phyloP scores from a whole-genome alignment of 2,329 filamentous ascomycete species.

The Rhexocercosporidium sp. region DNA sequence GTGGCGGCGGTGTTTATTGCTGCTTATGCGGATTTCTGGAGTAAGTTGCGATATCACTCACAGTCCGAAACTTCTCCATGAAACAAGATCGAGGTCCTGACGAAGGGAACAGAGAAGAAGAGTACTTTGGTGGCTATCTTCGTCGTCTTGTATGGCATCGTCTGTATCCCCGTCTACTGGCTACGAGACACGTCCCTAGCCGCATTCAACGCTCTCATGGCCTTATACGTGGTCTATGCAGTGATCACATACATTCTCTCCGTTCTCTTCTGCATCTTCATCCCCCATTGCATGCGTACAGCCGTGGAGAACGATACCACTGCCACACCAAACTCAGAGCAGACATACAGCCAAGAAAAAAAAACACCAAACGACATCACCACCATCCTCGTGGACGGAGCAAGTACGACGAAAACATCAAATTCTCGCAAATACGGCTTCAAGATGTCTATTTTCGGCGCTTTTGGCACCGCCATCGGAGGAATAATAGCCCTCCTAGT shows the following conservation, averaged over 20 bases:
- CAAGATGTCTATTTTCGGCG: slow-evolving; percentile 11
- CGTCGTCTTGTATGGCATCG: slow-evolving; percentile 1
- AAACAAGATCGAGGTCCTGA: background rate
- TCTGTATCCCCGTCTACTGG: slow-evolving; percentile 18
- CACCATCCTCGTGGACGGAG: background rate
- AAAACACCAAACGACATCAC: background rate
- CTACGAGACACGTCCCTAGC: background rate
- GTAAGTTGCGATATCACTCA: background rate
- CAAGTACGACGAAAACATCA: background rate
- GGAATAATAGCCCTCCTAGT: slow-evolving; percentile 8
- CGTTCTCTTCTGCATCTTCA: slow-evolving; percentile 13
- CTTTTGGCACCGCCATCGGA: background rate
- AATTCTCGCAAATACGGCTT: slow-evolving; percentile 10
- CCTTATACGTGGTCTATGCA: slow-evolving; percentile 16
- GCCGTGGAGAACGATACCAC: background rate
- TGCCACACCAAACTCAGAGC: background rate
- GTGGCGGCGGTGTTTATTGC: background rate
- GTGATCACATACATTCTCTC: slow-evolving; percentile 14
- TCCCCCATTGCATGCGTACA: slow-evolving; percentile 18
- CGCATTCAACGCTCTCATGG: slow-evolving; percentile 9
- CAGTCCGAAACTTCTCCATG: too few species aligned
- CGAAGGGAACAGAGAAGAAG: slow-evolving; percentile 7
- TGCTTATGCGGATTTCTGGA: slow-evolving; percentile 20
- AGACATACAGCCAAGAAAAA: background rate
- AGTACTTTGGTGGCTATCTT: slow-evolving; percentile 7